A percentile compares a stretch with the other conserved stretches of the same genome.
These are phyloP conservation scores for Geotrichum macrosporum DNA, from an alignment of 1,139 yeast species.

Conservation along the genomic window DNA sequence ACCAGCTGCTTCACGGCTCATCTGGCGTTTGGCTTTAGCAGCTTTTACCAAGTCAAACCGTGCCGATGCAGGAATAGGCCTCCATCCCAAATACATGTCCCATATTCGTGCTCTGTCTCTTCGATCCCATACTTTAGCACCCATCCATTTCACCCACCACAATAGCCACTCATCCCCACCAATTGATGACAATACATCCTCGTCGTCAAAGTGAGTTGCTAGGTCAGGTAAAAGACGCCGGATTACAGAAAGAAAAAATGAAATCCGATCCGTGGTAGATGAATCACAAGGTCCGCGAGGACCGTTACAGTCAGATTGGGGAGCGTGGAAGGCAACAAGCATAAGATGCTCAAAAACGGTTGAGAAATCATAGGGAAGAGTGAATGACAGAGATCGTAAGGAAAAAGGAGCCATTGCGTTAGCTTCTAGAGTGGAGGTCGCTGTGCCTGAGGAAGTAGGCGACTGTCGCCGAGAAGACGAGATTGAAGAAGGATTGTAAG, in stretches of 20 bases:
- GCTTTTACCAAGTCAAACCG: conserved; percentile 8
- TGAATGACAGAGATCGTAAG: conserved; percentile 12
- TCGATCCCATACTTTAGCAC: conserved; percentile 81
- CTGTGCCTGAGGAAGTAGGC: conserved; percentile 9
- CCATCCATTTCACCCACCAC: conserved; percentile 94
- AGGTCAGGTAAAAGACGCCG: conserved; percentile 69
- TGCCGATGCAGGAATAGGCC: conserved; percentile 33
- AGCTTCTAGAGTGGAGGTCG: conserved; percentile 7
- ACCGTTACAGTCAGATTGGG: conserved; percentile 39
- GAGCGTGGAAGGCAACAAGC: conserved; percentile 69
- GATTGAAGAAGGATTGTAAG: not conserved
- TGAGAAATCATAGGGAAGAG: conserved; percentile 38
- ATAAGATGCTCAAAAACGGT: conserved; percentile 74
- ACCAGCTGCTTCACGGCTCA: not conserved
- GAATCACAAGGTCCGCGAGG: conserved; percentile 18
- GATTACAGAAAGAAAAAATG: conserved; percentile 65
- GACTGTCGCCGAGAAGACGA: not conserved
- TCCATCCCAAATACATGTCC: conserved; percentile 83
- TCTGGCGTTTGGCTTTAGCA: not conserved
- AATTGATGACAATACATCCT: conserved; percentile 58
- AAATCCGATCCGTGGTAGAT: conserved; percentile 55
- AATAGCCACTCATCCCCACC: conserved; percentile 85
- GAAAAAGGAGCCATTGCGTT: conserved; percentile 7
- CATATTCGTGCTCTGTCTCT: conserved; percentile 82
- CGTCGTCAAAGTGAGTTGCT: conserved; percentile 73